A percentile compares a stretch with the other conserved stretches of the same genome.
Conservation (phyloP, 495 filamentous ascomycete species). For the Aspergillus steynii region DNA sequence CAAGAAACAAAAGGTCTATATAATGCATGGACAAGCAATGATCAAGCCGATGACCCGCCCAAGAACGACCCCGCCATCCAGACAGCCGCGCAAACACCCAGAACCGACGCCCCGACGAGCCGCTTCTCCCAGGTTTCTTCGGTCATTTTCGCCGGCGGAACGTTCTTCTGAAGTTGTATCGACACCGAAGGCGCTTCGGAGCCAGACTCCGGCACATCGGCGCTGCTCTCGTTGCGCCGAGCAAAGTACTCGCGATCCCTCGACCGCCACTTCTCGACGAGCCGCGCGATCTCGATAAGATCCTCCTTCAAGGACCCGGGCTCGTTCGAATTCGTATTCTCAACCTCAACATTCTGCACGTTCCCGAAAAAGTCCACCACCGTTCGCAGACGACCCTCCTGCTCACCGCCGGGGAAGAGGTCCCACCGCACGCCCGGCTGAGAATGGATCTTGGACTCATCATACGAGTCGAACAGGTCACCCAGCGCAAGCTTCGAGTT, state of each 20-base stretch:
- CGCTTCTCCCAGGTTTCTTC: conserved; percentile 73
- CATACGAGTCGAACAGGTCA: conserved; percentile 93
- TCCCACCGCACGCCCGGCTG: conserved; percentile 93
- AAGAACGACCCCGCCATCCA: conserved; percentile 63
- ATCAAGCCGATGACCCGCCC: conserved; percentile 29
- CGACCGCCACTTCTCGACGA: conserved; percentile 51
- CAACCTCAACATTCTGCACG: conserved; percentile 93
- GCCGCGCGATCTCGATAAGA: conserved; percentile 62
- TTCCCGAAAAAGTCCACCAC: conserved; percentile 99
- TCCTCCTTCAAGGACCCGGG: conserved; percentile 70
- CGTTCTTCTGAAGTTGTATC: conserved; percentile 34
- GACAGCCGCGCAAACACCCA: conserved; percentile 65
- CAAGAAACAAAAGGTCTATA: neutral
- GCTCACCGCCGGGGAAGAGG: conserved; percentile 78
- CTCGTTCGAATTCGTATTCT: conserved; percentile 53
- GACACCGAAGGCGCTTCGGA: conserved; percentile 21
- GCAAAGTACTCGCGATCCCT: conserved; percentile 36
- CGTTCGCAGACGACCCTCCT: conserved; percentile 69
- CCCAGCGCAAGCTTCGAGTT: conserved; percentile 84
- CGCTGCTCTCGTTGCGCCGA: conserved; percentile 30
- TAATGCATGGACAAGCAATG: neutral
- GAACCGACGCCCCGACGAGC: conserved; percentile 59
- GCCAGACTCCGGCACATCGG: neutral
- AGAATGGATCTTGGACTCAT: conserved; percentile 90
- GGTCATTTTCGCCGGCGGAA: conserved; percentile 61